Evolutionary conservation across 352 stramenopile species (phyloP).

Genomic region (Plasmopara viticola): DNA sequence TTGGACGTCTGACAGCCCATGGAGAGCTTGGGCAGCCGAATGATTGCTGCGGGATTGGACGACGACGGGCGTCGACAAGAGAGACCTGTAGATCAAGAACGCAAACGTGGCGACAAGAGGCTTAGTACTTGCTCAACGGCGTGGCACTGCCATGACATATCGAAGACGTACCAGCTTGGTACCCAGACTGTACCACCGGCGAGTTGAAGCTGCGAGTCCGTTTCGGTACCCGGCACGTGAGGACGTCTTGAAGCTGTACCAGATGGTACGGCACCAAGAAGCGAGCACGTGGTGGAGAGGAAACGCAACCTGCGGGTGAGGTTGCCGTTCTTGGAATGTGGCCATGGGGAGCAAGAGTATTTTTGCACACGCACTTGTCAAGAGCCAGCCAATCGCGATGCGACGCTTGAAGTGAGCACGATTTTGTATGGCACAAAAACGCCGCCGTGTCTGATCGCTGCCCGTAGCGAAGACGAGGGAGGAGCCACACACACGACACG

Average conservation of each 20-base stretch:
- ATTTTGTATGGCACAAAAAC: slow-evolving; percentile 17
- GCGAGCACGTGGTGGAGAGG: slow-evolving; percentile 23
- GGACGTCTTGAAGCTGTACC: neutral
- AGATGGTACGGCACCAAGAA: neutral
- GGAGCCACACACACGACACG: too few species aligned
- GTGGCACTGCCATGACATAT: neutral
- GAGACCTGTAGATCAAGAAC: slow-evolving; percentile 7
- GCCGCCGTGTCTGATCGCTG: slow-evolving; percentile 17
- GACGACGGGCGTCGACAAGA: slow-evolving; percentile 16
- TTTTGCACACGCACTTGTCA: slow-evolving; percentile 19
- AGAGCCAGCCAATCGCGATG: slow-evolving; percentile 33
- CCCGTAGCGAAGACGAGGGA: neutral
- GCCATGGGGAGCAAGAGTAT: slow-evolving; percentile 11
- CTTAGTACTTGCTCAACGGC: slow-evolving; percentile 6
- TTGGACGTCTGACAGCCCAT: slow-evolving; percentile 66
- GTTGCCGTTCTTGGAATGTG: slow-evolving; percentile 29
- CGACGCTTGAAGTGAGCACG: slow-evolving; percentile 10
- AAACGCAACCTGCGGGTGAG: slow-evolving; percentile 16
- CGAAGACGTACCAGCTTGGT: too few species aligned
- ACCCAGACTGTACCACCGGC: too few species aligned
- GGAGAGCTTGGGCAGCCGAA: slow-evolving; percentile 29
- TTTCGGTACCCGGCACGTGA: too few species aligned
- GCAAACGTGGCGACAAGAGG: neutral
- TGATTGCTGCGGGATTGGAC: slow-evolving; percentile 16
- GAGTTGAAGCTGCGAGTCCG: too few species aligned